Evolutionary conservation across 345 rosid species (phyloP).

Genomic region (Lenwebbia sp.): DNA sequence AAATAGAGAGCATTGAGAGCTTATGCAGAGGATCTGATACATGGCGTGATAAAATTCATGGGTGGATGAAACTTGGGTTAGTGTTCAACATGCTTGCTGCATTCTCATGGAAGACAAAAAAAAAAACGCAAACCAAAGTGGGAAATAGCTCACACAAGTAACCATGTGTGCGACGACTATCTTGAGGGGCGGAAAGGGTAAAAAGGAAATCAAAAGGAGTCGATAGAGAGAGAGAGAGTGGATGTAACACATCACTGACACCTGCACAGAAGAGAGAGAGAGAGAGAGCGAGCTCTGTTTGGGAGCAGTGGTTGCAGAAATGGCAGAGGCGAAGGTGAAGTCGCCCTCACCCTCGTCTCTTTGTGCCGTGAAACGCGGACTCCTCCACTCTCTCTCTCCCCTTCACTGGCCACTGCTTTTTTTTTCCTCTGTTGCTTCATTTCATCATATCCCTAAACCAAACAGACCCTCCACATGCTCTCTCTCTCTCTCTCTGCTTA

Average conservation of each 20-base stretch:
- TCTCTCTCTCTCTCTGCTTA: neutral
- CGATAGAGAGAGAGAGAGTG: neutral
- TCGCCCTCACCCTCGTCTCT: neutral
- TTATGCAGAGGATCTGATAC: too few relatives aligned
- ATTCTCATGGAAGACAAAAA: neutral
- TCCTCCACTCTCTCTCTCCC: neutral
- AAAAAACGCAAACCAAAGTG: neutral
- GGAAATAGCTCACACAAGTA: neutral
- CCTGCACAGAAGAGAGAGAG: neutral
- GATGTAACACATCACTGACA: neutral
- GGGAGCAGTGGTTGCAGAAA: neutral
- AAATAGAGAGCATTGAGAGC: neutral
- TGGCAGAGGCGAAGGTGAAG: neutral
- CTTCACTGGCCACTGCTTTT: neutral
- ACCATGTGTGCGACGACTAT: neutral
- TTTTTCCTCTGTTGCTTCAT: neutral
- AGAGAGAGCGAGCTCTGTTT: neutral
- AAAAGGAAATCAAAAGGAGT: neutral
- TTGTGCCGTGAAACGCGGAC: slow-evolving; percentile 1
- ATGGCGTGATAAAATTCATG: too few relatives aligned
- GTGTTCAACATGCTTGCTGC: too few relatives aligned
- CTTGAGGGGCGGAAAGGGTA: neutral
- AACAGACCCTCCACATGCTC: neutral
- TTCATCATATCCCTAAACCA: neutral
- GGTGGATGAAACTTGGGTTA: too few relatives aligned